Evolutionary conservation across 805 yeast species (phyloP).

Genomic region (Candida yuanshanica): DNA sequence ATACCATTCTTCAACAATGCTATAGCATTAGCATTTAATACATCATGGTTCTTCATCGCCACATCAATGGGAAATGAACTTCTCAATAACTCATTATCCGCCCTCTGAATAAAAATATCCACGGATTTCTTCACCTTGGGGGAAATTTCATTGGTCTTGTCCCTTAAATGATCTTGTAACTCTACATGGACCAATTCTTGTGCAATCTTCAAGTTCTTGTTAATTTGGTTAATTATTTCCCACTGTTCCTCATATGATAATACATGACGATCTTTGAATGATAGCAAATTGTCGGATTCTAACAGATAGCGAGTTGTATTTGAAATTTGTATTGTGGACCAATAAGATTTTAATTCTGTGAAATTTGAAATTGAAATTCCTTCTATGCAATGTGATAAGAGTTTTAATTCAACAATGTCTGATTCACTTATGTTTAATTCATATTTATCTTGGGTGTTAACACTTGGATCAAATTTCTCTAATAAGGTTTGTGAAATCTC

Average conservation of each 20-base stretch:
- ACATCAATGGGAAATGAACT: slow-evolving; percentile 8
- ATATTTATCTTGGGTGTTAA: not conserved
- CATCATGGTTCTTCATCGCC: slow-evolving; percentile 9
- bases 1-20: slow-evolving; percentile 21
- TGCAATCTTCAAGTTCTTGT: slow-evolving; percentile 13
- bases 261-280: slow-evolving; percentile 3
- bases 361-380: slow-evolving; percentile 8
- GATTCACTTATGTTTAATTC: slow-evolving; percentile 5
- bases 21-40: slow-evolving; percentile 12
- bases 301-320: slow-evolving; percentile 9
- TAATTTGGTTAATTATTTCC: slow-evolving; percentile 10
- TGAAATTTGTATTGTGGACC: slow-evolving; percentile 6
- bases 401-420: slow-evolving; percentile 13
- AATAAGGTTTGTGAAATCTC: not conserved
- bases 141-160: slow-evolving; percentile 15
- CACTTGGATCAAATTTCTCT: slow-evolving; percentile 4
- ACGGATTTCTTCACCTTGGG: slow-evolving; percentile 16
- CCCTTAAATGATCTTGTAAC: slow-evolving; percentile 7
- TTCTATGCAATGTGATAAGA: slow-evolving; percentile 9
- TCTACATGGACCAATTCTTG: slow-evolving; percentile 14
- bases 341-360: slow-evolving; percentile 1
- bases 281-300: slow-evolving; percentile 15
- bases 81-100: slow-evolving; percentile 21
- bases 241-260: slow-evolving; percentile 10
- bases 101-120: slow-evolving; percentile 19